Percentiles rank a stretch among this genome's conserved stretches.
Evolutionary conservation across 2,329 filamentous ascomycete genomes (phyloP).

Genomic region (Curvularia sp.): DNA sequence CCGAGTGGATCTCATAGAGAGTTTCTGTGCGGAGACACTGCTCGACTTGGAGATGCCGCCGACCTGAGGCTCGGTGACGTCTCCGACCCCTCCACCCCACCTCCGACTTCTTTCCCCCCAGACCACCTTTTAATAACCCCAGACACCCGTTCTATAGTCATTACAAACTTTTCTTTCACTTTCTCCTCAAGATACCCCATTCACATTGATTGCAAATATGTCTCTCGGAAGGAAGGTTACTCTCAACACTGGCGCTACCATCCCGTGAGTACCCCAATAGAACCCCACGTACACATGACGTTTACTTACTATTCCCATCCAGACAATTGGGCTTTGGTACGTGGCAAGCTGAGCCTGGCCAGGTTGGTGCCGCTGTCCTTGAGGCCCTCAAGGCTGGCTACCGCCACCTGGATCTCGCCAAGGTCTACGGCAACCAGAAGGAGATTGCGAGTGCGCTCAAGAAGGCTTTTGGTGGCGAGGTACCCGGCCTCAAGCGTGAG

Average conservation of each 20-base stretch:
- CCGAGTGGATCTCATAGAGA: conserved; percentile 15
- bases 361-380: conserved; percentile 53
- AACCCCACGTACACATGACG: conserved; percentile 64
- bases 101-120: conserved; percentile 24
- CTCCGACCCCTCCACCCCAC: conserved; percentile 29
- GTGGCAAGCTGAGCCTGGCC: conserved; percentile 43
- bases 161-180: conserved; percentile 1
- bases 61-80: conserved; percentile 29
- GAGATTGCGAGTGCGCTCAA: conserved; percentile 40
- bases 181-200: conserved; percentile 14
- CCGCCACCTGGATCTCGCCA: conserved; percentile 42
- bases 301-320: conserved; percentile 58
- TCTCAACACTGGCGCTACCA: conserved; percentile 74
- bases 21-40: conserved; percentile 12
- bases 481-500: conserved; percentile 58
- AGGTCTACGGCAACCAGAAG: conserved; percentile 45
- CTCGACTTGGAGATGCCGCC: conserved; percentile 24
- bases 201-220: conserved; percentile 25
- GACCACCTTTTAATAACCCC: conserved; percentile 12
- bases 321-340: conserved; percentile 58
- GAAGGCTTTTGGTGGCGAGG: conserved; percentile 49
- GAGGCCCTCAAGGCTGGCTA: conserved; percentile 44
- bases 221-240: conserved; percentile 54
- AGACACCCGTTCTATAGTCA: background rate
- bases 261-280: conserved; percentile 70